Evolutionary conservation across 2,329 filamentous ascomycete species (phyloP), one percentile per base, ranked within the genome.

Genomic region (Diaporthe sp.): DNA sequence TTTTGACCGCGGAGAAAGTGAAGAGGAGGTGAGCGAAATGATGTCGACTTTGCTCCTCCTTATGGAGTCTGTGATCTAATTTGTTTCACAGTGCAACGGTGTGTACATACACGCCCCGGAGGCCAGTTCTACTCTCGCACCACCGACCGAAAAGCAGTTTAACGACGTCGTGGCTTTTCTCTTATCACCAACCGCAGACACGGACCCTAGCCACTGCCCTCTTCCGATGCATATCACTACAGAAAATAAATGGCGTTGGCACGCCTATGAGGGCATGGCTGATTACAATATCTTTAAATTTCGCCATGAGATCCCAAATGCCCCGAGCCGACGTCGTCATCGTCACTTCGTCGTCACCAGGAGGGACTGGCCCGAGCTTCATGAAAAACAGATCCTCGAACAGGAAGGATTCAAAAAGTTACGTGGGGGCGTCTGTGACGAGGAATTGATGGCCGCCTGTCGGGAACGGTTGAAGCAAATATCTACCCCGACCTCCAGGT

Each of bases 1-100:
- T 3, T 80, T 79, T 63, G 76, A 70, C 32, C 51, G 51, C 22
- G 66, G 66, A 25, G 30, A 44, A 47, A 42, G 39, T 32, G 65
- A 56, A 32, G 65, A 56, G 7, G 50, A 69, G 65, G 65, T 69
- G 30, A 69, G 65, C 50, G 22, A 39, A 55, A 55, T 22, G 17
- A 22, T 55, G 15, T 22, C 15, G 27, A 32, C 27, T 55, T 42
- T 53, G 51, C 51, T 55, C 25, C 51, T 19, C 51, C 15, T n/a
- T 17, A 39, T 39, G 25, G 35, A 42, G n/a, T 32, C 35, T 27
- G 25, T 32, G 35, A 9, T 56, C 50, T 56, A 25, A 70, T 32
- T 44, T 56, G 13, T 39, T 56, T 42, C 53, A 39, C 66, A 70
- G 50, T 70, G 66, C 51, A 56, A 70, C 27, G 66, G 66, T 35